Conservation (phyloP, 352 stramenopile genomes). For the Thalassiosira ordinaria region DNA sequence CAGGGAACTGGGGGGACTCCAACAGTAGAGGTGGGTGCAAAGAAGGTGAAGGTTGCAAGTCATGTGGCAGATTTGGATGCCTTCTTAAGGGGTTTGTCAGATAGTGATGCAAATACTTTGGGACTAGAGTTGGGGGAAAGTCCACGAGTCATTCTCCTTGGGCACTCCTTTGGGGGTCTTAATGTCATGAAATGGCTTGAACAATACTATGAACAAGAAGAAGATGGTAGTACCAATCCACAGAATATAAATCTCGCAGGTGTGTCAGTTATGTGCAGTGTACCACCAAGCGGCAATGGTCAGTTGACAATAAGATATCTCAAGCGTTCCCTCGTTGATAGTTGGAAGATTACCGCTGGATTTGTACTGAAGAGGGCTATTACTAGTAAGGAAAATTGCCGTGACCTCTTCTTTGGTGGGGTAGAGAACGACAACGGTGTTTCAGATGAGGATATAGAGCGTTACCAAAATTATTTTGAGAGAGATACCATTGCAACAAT, state of each 20-base stretch:
- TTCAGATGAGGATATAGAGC: conserved; percentile 68
- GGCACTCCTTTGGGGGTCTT: conserved; percentile 86
- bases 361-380: conserved; percentile 82
- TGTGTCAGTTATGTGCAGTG: conserved; percentile 81
- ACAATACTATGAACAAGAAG: conserved; percentile 45
- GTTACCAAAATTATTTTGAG: conserved; percentile 81
- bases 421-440: conserved; percentile 66
- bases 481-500: conserved; percentile 80
- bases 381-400: conserved; percentile 64
- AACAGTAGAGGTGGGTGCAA: conserved; percentile 64
- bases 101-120: conserved; percentile 34
- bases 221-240: conserved; percentile 6
- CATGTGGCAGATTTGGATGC: conserved; percentile 83
- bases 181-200: conserved; percentile 86
- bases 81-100: conserved; percentile 57
- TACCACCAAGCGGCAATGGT: conserved; percentile 86
- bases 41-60: conserved; percentile 74
- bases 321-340: conserved; percentile 65
- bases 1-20: conserved; percentile 83
- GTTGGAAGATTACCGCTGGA: conserved; percentile 80
- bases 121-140: conserved; percentile 29
- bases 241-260: conserved; percentile 56
- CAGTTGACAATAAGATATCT: conserved; percentile 85
- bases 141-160: conserved; percentile 72
- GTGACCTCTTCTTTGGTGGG: conserved; percentile 80